A percentile compares a stretch with the other conserved stretches of the same genome.
These are phyloP conservation scores for Mycena kentingensis DNA, from an alignment of 768 basidiomycete genomes.

Conservation along the genomic window DNA sequence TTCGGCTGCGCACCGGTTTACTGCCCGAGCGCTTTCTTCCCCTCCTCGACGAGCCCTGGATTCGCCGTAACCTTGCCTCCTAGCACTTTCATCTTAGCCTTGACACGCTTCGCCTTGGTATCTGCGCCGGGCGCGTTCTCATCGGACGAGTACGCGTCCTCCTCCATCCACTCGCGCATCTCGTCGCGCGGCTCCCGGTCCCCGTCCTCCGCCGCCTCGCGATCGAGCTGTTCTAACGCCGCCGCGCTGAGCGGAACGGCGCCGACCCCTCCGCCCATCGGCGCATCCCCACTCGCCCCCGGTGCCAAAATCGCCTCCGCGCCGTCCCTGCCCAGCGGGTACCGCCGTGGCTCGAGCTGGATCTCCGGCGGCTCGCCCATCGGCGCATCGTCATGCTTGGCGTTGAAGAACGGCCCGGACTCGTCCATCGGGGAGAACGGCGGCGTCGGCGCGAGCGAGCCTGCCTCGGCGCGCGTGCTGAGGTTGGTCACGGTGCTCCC, in stretches of 20 bases:
- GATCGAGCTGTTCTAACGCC: background rate
- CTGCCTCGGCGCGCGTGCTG: background rate
- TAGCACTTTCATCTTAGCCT: background rate
- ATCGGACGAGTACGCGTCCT: background rate
- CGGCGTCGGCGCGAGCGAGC: background rate
- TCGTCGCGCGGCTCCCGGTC: background rate
- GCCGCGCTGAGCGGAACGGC: background rate
- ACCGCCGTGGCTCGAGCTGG: background rate
- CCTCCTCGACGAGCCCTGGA: background rate
- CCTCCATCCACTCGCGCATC: background rate
- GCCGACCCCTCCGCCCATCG: background rate
- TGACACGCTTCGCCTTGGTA: background rate
- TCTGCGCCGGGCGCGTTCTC: background rate
- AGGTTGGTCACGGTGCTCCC: background rate
- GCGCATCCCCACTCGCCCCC: no score
- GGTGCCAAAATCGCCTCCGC: background rate
- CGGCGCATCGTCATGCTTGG: background rate
- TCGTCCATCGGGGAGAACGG: constrained; percentile 1
- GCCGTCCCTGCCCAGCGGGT: background rate
- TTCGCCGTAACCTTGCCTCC: background rate
- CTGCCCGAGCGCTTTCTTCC: background rate
- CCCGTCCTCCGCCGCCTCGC: background rate
- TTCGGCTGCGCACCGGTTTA: background rate
- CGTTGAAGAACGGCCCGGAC: background rate
- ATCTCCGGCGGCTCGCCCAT: background rate